Evolutionary conservation across 805 yeast species (phyloP).

Genomic region (Candida krabiensis): DNA sequence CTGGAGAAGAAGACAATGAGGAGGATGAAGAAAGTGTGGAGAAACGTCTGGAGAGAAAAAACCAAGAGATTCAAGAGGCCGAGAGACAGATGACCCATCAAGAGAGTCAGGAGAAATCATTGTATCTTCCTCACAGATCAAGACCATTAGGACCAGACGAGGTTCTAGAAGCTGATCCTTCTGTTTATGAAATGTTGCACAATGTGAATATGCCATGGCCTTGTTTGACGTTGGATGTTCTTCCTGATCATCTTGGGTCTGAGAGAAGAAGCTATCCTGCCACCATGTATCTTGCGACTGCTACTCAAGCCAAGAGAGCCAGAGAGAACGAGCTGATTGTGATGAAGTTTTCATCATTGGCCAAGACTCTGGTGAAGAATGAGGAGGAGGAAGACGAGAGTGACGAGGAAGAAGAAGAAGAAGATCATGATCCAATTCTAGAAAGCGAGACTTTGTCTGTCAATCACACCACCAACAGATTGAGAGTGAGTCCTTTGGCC

Average conservation of each 20-base stretch:
- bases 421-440: slow-evolving; percentile 77
- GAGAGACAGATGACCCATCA: slow-evolving; percentile 39
- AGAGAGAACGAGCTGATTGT: slow-evolving; percentile 88
- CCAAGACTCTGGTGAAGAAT: slow-evolving; percentile 84
- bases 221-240: slow-evolving; percentile 83
- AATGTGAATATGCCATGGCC: slow-evolving; percentile 96
- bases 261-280: slow-evolving; percentile 93
- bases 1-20: slow-evolving; percentile 50
- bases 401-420: slow-evolving; percentile 66
- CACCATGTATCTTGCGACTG: slow-evolving; percentile 79
- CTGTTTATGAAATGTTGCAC: slow-evolving; percentile 95
- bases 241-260: slow-evolving; percentile 83
- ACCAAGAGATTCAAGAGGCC: slow-evolving; percentile 33
- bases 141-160: slow-evolving; percentile 94
- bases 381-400: slow-evolving; percentile 76
- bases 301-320: slow-evolving; percentile 86
- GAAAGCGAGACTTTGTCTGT: slow-evolving; percentile 81
- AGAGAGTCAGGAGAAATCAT: slow-evolving; percentile 32
- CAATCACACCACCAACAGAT: slow-evolving; percentile 82
- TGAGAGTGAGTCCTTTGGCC: slow-evolving; percentile 81
- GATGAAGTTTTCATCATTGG: slow-evolving; percentile 76
- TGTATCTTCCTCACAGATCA: slow-evolving; percentile 86
- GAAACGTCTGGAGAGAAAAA: slow-evolving; percentile 13
- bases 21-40: slow-evolving; percentile 33
- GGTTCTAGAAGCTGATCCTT: slow-evolving; percentile 93